Evolutionary conservation across 106 monocot genomes (phyloP).

Genomic region (Vanilla planifolia): DNA sequence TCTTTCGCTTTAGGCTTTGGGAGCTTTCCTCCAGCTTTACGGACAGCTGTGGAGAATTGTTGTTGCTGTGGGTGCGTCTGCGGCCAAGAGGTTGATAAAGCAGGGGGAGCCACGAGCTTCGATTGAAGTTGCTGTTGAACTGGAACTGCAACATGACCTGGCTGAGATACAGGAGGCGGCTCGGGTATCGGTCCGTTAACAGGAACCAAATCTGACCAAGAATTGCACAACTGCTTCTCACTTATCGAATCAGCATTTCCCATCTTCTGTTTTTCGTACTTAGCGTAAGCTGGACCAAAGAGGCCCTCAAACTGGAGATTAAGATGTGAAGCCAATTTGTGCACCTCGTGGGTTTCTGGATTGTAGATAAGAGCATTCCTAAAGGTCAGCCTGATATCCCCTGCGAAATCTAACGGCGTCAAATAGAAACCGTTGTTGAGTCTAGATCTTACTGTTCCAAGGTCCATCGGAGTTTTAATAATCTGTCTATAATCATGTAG

Average conservation of each 20-base stretch:
- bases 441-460: slow-evolving; percentile 68
- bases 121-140: background rate
- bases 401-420: slow-evolving; percentile 49
- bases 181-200: background rate
- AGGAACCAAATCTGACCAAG: background rate
- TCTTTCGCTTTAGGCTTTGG: slow-evolving; percentile 77
- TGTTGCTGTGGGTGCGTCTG: background rate
- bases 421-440: slow-evolving; percentile 39
- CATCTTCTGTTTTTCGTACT: slow-evolving; percentile 41
- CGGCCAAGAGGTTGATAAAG: background rate
- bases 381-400: slow-evolving; percentile 76
- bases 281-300: slow-evolving; percentile 23
- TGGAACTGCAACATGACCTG: background rate
- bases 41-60: background rate
- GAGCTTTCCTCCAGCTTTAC: slow-evolving; percentile 13
- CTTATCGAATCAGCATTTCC: slow-evolving; percentile 11
- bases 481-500: slow-evolving; percentile 77
- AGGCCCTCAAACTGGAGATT: slow-evolving; percentile 49
- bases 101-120: background rate
- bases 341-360: slow-evolving; percentile 51
- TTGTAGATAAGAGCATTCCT: slow-evolving; percentile 87
- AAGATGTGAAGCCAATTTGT: slow-evolving; percentile 40
- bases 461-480: slow-evolving; percentile 84
- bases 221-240: slow-evolving; percentile 7
- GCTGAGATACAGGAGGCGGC: background rate